Evolutionary conservation across 306 rosid genomes (phyloP).

Genomic region (Malus asiatica): DNA sequence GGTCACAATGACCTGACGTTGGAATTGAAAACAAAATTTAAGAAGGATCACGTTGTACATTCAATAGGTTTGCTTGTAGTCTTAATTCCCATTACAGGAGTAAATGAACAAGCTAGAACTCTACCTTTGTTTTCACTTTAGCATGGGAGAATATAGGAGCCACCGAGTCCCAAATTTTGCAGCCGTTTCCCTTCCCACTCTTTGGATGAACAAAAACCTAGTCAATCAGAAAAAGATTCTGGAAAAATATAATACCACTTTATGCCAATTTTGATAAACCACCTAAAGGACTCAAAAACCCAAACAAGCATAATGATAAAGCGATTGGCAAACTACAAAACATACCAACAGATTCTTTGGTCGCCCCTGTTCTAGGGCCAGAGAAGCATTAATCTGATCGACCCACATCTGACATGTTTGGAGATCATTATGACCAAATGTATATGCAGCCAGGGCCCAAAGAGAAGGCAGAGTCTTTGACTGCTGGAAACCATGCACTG

Average conservation of each 20-base stretch:
- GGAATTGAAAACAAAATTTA: neutral
- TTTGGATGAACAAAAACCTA: conserved; percentile 95
- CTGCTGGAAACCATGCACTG: conserved; percentile 56
- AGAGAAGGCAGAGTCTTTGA: conserved; percentile 51
- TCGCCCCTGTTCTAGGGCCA: conserved; percentile 49
- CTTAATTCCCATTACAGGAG: neutral
- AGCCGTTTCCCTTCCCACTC: conserved; percentile 82
- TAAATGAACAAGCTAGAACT: neutral
- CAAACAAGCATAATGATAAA: conserved; percentile 5
- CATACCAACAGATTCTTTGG: conserved; percentile 85
- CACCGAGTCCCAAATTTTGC: conserved; percentile 74
- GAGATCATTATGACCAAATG: conserved; percentile 56
- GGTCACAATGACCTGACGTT: conserved; percentile 72
- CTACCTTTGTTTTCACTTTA: conserved; percentile 76
- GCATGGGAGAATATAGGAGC: conserved; percentile 76
- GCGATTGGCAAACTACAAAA: conserved; percentile 21
- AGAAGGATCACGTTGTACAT: neutral
- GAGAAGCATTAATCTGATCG: conserved; percentile 41
- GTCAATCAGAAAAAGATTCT: conserved; percentile 42
- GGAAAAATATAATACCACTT: conserved; percentile 19
- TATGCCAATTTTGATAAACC: conserved; percentile 5
- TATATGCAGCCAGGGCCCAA: conserved; percentile 48
- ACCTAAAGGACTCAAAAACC: neutral
- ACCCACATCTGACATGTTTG: conserved; percentile 74
- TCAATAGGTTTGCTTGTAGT: neutral